Evolutionary conservation across 2,329 filamentous ascomycete species (phyloP), one percentile per base, ranked within the genome.

Genomic region (Penicillium sp.): DNA sequence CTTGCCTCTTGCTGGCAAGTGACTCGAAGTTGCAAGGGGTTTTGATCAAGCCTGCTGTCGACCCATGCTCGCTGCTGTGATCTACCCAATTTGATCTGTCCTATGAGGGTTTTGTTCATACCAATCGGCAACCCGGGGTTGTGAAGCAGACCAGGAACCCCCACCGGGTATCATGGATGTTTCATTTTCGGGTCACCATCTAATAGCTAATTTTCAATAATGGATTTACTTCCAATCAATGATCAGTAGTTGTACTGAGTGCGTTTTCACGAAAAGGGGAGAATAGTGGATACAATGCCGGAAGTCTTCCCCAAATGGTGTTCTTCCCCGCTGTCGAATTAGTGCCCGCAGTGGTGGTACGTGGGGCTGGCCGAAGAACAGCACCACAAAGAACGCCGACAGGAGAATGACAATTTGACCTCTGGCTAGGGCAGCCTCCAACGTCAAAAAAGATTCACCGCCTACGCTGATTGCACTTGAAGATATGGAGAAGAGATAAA

Each of bases 41-140:
- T 3, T 25, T 14, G 25, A 33, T 52, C 6, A 53, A 43, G n/a
- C 40, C 46, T 16, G 40, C 14, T 14, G 16, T 48, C 7, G 56
- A 52, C 33, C 57, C 60, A 5, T 56, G 53, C 38, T 33, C 45
- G 4, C n/a, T 16, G 28, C 10, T 48, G 13, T 61, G 54, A 54
- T 53, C n/a, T 48, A 5, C 7, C 25, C 7, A 30, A 28, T 30
- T 28, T 30, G 3, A 10, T 30, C 6, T 22, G 45, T 7, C 26
- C 10, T 40, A 53, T 53, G 51, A 53, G 51, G 51, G 51, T 25
- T 53, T 40, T 53, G 22, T 25, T 4, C 25, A 28, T 53, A 28
- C 51, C 51, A 53, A 53, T 53, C 35, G 51, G 19, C 51, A 40
- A 26, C 14, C 33, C 14, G 19, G 30, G 7, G 19, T 1, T 11